Evolutionary conservation across 345 rosid species (phyloP).

Genomic region (Rhodamnia rubescens): DNA sequence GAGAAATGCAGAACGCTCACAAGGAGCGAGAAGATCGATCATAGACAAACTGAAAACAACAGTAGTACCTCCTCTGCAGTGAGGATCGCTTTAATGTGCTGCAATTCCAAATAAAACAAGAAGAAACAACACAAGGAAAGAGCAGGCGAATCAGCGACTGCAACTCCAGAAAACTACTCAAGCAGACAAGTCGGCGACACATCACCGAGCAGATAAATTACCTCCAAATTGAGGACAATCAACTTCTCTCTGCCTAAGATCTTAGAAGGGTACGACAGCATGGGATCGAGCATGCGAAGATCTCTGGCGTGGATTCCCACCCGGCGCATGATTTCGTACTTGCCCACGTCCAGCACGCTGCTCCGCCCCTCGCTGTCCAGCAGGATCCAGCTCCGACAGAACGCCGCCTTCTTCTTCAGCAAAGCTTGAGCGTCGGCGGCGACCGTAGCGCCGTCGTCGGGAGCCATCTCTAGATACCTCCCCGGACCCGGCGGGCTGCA

Average conservation of each 20-base stretch:
- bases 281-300: slow-evolving; percentile 48
- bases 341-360: slow-evolving; percentile 33
- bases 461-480: not conserved
- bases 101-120: not conserved
- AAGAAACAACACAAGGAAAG: slow-evolving; percentile 5
- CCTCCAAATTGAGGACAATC: slow-evolving; percentile 51
- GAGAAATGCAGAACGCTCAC: not conserved
- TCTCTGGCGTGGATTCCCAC: slow-evolving; percentile 51
- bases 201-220: not conserved
- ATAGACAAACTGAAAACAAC: not conserved
- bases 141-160: not conserved
- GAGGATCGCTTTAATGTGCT: slow-evolving; percentile 51
- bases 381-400: slow-evolving; percentile 32
- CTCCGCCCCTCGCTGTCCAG: slow-evolving; percentile 20
- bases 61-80: slow-evolving; percentile 39
- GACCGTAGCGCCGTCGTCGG: not conserved
- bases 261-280: slow-evolving; percentile 36
- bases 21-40: not conserved
- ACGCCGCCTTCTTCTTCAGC: slow-evolving; percentile 27
- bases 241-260: slow-evolving; percentile 39
- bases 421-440: not conserved
- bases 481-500: not conserved
- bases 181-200: not conserved
- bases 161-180: not conserved
- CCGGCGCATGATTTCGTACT: slow-evolving; percentile 41